phyloP scores from a whole-genome alignment of 2,329 filamentous ascomycete species.

The Botrytis aclada region DNA sequence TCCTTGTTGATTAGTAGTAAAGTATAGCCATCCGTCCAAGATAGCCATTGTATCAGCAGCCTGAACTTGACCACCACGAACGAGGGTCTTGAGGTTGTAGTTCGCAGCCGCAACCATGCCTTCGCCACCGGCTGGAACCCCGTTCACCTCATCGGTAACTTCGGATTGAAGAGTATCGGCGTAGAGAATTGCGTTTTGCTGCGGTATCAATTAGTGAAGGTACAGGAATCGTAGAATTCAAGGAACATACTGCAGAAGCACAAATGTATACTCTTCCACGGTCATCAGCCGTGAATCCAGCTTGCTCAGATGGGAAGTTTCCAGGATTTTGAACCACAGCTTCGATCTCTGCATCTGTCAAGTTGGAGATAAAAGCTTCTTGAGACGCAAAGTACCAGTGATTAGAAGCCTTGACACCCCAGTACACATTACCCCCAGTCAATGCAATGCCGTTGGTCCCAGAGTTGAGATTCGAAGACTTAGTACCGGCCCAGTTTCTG shows the following conservation, averaged over 20 bases:
- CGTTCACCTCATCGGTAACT: slow-evolving; percentile 3
- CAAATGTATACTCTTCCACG: slow-evolving; percentile 7
- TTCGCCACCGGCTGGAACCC: background rate
- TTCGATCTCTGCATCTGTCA: background rate
- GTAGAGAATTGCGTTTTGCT: slow-evolving; percentile 10
- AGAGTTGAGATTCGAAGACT: background rate
- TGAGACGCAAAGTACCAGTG: slow-evolving; percentile 7
- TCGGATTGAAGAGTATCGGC: background rate
- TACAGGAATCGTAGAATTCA: too few relatives aligned
- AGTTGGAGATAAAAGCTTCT: slow-evolving; percentile 1
- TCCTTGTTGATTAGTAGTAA: slow-evolving; percentile 6
- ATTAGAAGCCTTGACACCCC: slow-evolving; percentile 6
- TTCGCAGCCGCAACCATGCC: background rate
- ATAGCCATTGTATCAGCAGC: slow-evolving; percentile 9
- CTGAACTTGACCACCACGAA: background rate
- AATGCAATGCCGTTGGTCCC: background rate
- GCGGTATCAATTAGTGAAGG: background rate
- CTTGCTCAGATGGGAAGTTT: slow-evolving; percentile 1
- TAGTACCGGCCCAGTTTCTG: slow-evolving; percentile 4
- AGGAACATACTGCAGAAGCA: background rate
- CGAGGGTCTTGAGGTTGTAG: background rate
- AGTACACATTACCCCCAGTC: background rate
- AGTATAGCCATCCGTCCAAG: slow-evolving; percentile 10
- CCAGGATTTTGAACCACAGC: slow-evolving; percentile 3
- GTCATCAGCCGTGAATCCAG: slow-evolving; percentile 1